Conservation (phyloP, 495 filamentous ascomycete species). For the Articulospora tetracladia region DNA sequence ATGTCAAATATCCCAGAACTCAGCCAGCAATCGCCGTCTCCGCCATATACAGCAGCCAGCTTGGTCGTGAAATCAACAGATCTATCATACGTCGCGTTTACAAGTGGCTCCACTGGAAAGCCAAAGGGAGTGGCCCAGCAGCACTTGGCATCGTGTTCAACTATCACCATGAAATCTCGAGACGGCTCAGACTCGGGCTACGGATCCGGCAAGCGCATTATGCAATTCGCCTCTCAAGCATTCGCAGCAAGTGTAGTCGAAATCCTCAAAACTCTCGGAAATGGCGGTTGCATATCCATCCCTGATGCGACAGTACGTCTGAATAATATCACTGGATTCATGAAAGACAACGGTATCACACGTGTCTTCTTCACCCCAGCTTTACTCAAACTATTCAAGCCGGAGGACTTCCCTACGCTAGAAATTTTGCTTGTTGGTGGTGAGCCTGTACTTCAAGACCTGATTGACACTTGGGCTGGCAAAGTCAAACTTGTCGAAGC, state of each 20-base stretch:
- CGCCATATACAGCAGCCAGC: neutral
- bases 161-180: neutral
- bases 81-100: conserved; percentile 45
- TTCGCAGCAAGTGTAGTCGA: conserved; percentile 50
- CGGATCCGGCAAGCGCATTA: conserved; percentile 33
- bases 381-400: conserved; percentile 16
- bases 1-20: neutral
- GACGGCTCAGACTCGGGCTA: conserved; percentile 32
- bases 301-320: conserved; percentile 49
- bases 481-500: conserved; percentile 46
- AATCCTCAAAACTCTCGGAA: conserved; percentile 43
- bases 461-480: conserved; percentile 52
- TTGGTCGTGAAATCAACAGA: neutral
- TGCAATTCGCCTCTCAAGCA: conserved; percentile 48
- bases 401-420: conserved; percentile 42
- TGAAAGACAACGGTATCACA: conserved; percentile 21
- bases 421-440: conserved; percentile 45
- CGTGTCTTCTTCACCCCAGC: conserved; percentile 24
- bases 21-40: neutral
- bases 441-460: conserved; percentile 52
- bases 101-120: conserved; percentile 44
- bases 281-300: conserved; percentile 63
- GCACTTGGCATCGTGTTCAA: conserved; percentile 1
- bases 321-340: conserved; percentile 26
- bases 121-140: conserved; percentile 35